phyloP scores from a whole-genome alignment of 257 asterid species.

The Striga asiatica region DNA sequence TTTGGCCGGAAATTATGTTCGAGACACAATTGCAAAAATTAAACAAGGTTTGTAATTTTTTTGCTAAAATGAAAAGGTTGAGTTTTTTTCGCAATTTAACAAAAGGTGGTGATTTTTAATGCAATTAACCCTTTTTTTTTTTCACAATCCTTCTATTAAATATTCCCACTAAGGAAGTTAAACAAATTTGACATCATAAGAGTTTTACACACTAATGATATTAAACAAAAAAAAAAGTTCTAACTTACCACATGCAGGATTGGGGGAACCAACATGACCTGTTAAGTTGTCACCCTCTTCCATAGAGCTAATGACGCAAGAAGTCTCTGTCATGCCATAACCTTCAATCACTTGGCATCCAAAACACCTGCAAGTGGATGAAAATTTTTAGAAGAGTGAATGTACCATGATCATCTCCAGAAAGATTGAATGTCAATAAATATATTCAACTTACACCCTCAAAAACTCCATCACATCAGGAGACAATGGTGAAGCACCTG shows the following conservation, averaged over 20 bases:
- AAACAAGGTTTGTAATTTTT: too few relatives aligned
- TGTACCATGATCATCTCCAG: slow-evolving; percentile 1
- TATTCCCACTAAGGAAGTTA: slow-evolving; percentile 4
- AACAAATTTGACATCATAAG: neutral
- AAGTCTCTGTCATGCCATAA: slow-evolving; percentile 95
- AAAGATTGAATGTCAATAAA: neutral
- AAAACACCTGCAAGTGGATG: slow-evolving; percentile 53
- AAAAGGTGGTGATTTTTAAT: too few relatives aligned
- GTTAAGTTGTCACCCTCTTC: slow-evolving; percentile 54
- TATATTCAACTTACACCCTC: slow-evolving; percentile 64
- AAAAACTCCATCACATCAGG: slow-evolving; percentile 93
- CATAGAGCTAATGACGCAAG: slow-evolving; percentile 86
- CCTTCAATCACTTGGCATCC: slow-evolving; percentile 84
- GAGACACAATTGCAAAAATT: too few relatives aligned
- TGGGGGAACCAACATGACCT: slow-evolving; percentile 96
- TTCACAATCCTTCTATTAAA: neutral
- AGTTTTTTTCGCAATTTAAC: too few relatives aligned
- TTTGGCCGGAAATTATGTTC: too few relatives aligned
- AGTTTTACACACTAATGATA: neutral
- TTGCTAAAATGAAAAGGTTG: too few relatives aligned
- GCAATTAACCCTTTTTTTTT: too few relatives aligned
- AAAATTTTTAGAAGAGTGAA: slow-evolving; percentile 10
- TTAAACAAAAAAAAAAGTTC: neutral
- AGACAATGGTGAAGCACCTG: slow-evolving; percentile 98
- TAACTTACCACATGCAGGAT: slow-evolving; percentile 84